These are phyloP conservation scores for Marasmius fiardii DNA, from an alignment of 1,284 basidiomycete species.

Conservation along the genomic window DNA sequence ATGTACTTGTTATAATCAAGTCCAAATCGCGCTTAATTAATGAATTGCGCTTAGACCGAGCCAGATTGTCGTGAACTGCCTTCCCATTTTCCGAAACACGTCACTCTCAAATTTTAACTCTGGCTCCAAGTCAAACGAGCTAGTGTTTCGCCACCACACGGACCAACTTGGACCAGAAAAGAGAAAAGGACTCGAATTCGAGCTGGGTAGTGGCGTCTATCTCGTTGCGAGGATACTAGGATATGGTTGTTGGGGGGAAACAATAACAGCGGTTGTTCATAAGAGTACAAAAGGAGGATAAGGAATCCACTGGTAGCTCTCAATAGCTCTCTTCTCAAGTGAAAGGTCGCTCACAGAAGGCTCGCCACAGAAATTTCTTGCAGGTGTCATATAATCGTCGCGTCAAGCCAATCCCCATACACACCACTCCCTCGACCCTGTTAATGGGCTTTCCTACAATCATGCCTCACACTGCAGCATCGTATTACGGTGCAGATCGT, in stretches of 20 bases:
- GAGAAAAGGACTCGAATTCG: no score
- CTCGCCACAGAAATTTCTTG: neutral
- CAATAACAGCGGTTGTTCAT: neutral
- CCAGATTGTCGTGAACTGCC: no score
- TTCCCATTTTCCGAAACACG: no score
- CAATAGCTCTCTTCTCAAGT: neutral
- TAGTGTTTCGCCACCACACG: no score
- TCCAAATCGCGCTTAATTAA: no score
- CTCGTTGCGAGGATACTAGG: neutral
- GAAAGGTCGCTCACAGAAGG: neutral
- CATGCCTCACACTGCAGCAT: neutral
- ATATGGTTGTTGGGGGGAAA: neutral
- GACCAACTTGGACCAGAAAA: no score
- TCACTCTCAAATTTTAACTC: no score
- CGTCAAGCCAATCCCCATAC: no score
- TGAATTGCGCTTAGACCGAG: no score
- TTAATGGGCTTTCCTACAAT: neutral
- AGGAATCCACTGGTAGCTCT: neutral
- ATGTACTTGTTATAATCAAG: no score
- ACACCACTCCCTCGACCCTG: neutral
- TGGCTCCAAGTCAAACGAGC: no score
- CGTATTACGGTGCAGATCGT: neutral
- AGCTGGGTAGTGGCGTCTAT: neutral
- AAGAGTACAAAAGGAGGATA: neutral
- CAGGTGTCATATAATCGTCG: no score